A percentile compares a stretch with the other conserved stretches of the same genome.
These are phyloP conservation scores for Mycena polygramma DNA, from an alignment of 768 basidiomycete species.

Conservation along the genomic window DNA sequence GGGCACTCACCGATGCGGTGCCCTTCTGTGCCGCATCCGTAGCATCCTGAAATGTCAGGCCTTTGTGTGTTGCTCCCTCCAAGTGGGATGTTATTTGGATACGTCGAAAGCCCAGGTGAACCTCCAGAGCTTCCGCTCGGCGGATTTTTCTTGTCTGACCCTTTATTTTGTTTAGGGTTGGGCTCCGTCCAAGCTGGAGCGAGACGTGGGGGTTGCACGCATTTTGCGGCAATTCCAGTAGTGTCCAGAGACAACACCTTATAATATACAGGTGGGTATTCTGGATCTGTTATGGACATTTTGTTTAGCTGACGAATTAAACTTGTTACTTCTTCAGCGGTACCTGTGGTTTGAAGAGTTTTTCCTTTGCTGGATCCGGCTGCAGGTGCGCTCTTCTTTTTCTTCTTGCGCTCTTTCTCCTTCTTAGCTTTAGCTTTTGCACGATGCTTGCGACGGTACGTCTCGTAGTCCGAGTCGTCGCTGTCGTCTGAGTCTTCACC, in stretches of 20 bases:
- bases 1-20: slow-evolving; percentile 14
- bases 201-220: background rate
- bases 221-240: background rate
- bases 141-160: background rate
- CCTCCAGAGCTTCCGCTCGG: background rate
- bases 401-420: background rate
- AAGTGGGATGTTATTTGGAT: slow-evolving; percentile 7
- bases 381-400: background rate
- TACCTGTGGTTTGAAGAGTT: background rate
- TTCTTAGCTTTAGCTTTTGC: background rate
- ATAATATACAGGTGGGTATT: slow-evolving; percentile 17
- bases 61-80: background rate
- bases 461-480: slow-evolving; percentile 3
- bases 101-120: background rate
- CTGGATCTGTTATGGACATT: slow-evolving; percentile 3
- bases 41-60: background rate
- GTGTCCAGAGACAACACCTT: background rate
- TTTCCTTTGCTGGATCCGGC: background rate
- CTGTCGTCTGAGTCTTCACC: slow-evolving; percentile 1
- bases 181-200: background rate
- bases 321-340: background rate
- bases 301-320: slow-evolving; percentile 4
- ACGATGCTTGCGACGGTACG: background rate
- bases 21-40: background rate
- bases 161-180: background rate